Percentiles rank a stretch among this genome's conserved stretches.
Conservation (phyloP, 2,329 filamentous ascomycete species). For the Sporothrix brasiliensis region DNA sequence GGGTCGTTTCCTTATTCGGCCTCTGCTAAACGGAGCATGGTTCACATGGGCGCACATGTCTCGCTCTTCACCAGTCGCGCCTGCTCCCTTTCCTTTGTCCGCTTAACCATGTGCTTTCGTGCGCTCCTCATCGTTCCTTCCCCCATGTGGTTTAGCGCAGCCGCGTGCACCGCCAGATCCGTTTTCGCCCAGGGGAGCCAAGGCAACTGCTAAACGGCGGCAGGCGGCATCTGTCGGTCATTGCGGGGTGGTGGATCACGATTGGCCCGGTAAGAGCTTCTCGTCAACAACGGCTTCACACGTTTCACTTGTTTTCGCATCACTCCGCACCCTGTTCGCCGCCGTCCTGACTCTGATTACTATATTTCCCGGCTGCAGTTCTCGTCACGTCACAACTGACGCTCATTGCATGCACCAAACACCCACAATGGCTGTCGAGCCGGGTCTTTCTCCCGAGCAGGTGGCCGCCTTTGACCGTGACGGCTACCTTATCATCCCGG, state of each 20-base stretch:
- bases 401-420: neutral
- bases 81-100: neutral
- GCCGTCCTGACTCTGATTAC: neutral
- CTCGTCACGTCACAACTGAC: neutral
- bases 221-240: constrained; percentile 2
- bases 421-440: neutral
- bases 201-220: neutral
- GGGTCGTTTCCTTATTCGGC: neutral
- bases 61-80: neutral
- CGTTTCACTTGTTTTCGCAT: neutral
- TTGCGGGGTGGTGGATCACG: constrained; percentile 24
- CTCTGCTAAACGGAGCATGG: neutral
- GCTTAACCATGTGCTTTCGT: constrained; percentile 15
- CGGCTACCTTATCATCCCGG: constrained; percentile 86
- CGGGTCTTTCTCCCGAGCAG: constrained; percentile 71
- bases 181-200: neutral
- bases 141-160: constrained; percentile 10
- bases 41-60: constrained; percentile 20
- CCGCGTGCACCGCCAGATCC: neutral
- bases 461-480: constrained; percentile 73
- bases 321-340: neutral
- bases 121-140: constrained; percentile 4
- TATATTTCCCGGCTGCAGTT: no score
- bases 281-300: neutral
- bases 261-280: constrained; percentile 18